Conservation (phyloP, 129 eudicot species). For the Chrysanthemum seticuspe region DNA sequence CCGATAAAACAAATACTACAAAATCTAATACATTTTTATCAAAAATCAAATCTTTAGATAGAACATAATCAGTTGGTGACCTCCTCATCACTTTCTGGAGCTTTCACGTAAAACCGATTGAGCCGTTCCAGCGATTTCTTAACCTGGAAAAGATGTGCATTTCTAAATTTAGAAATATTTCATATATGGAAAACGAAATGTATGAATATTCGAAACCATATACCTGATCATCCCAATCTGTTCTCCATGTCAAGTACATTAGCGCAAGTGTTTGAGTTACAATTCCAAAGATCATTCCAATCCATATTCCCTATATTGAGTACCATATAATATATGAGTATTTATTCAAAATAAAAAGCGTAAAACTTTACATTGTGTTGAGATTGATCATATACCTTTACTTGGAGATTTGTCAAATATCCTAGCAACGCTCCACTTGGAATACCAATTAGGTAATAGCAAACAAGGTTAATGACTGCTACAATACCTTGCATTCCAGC, state of each 20-base stretch:
- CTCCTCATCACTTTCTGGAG: slow-evolving; percentile 29
- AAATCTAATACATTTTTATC: slow-evolving; percentile 26
- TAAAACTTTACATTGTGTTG: background rate
- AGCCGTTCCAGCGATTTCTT: slow-evolving; percentile 48
- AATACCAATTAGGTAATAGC: slow-evolving; percentile 74
- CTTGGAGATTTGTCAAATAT: slow-evolving; percentile 60
- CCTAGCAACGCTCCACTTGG: slow-evolving; percentile 76
- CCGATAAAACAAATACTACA: slow-evolving; percentile 12
- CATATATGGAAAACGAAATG: background rate
- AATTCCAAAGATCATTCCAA: slow-evolving; percentile 70
- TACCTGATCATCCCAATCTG: slow-evolving; percentile 73
- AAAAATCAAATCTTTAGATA: background rate
- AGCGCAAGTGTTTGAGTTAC: slow-evolving; percentile 43
- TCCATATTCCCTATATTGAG: slow-evolving; percentile 64
- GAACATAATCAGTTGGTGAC: slow-evolving; percentile 22
- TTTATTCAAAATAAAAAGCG: background rate
- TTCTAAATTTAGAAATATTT: background rate
- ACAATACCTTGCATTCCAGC: slow-evolving; percentile 84
- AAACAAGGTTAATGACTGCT: slow-evolving; percentile 65
- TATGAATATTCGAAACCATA: background rate
- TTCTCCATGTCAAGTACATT: slow-evolving; percentile 48
- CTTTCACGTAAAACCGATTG: slow-evolving; percentile 39
- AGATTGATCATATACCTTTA: slow-evolving; percentile 47
- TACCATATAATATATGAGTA: background rate
- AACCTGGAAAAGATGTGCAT: slow-evolving; percentile 33